Evolutionary conservation across 2,329 filamentous ascomycete species (phyloP), one percentile per base, ranked within the genome.

Genomic region (Davidsoniella neocaledoniae): DNA sequence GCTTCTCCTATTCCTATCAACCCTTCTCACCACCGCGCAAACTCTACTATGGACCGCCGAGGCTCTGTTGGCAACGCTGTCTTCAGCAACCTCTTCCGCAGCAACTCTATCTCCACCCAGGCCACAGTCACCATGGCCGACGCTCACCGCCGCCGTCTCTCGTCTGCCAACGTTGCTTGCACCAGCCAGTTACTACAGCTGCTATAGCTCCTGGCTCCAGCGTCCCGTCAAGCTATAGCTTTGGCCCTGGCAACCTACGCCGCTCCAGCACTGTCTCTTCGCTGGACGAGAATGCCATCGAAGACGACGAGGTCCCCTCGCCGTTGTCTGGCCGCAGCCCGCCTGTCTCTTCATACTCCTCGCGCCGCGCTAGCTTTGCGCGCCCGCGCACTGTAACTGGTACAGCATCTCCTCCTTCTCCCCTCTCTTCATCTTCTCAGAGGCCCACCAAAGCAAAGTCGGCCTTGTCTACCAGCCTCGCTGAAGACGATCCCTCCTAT

Each of bases 281-380:
- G 2, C 71, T 81, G 54, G 83, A 88, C 56, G 84, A 88, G 64
- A 81, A 67, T 57, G 83, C 81, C 45, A 73, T 83, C 54, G 81
- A 86, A 54, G 83, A 88, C 53, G 76, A 79, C 40, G 76, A 79
- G 19, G 66, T 69, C 49, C 64, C 69, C 38, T 63, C 68, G 25
- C 48, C 54, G 25, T 36, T 52, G 29, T 17, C 36, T 8, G 46
- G 50, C 29, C 40, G 50, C 5, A 44, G 40, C 19, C 50, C 50
- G 16, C 41, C 46, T n/a, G 26, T 43, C 16, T 49, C 46, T 16
- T 36, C 40, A 29, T 41, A 44, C 29, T 48, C 46, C 5, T 52
- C 50, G 25, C 46, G 50, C 16, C 50, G 50, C 40, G 42, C 50
- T 23, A 52, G 50, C 41, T 49, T 52, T 49, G 46, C 50, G 29